Percentiles rank a stretch among this genome's conserved stretches.
Evolutionary conservation across 75 land plant genomes (phyloP).

Genomic region (Pinus albicaulis): DNA sequence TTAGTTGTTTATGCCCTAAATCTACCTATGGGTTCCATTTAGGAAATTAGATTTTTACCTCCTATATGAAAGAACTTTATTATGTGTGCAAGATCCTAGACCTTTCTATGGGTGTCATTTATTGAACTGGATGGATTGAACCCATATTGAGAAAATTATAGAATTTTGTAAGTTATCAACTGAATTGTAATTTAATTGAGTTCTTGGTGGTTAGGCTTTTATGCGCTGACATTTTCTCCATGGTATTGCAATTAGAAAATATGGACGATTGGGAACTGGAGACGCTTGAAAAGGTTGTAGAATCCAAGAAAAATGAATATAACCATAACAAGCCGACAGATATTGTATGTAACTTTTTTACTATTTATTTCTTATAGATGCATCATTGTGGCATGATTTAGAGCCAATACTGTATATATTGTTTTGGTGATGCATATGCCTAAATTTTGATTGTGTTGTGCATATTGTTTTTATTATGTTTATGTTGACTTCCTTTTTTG

Average conservation of each 20-base stretch:
- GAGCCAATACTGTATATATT: too few relatives aligned
- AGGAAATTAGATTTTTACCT: too few relatives aligned
- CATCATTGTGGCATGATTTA: too few relatives aligned
- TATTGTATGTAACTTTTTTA: slow-evolving; percentile 60
- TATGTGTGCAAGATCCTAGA: background rate
- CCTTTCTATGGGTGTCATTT: background rate
- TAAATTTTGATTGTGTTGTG: background rate
- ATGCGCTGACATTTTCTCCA: background rate
- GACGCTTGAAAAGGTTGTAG: slow-evolving; percentile 89
- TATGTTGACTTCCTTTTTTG: background rate
- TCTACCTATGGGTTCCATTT: background rate
- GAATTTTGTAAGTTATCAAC: background rate
- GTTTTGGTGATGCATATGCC: background rate
- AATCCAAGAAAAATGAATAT: slow-evolving; percentile 80
- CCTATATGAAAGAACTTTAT: too few relatives aligned
- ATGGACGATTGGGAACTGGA: slow-evolving; percentile 99
- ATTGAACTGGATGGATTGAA: background rate
- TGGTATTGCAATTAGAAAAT: slow-evolving; percentile 37
- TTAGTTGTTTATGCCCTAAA: background rate
- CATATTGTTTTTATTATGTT: background rate
- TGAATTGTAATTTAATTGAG: background rate
- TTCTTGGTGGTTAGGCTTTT: background rate
- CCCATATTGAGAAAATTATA: background rate
- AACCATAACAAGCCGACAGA: slow-evolving; percentile 96
- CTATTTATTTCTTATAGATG: background rate